Percentiles rank a stretch among this genome's conserved stretches.
Evolutionary conservation across 495 filamentous ascomycete species (phyloP).

Genomic region (Podospora fimiseda): DNA sequence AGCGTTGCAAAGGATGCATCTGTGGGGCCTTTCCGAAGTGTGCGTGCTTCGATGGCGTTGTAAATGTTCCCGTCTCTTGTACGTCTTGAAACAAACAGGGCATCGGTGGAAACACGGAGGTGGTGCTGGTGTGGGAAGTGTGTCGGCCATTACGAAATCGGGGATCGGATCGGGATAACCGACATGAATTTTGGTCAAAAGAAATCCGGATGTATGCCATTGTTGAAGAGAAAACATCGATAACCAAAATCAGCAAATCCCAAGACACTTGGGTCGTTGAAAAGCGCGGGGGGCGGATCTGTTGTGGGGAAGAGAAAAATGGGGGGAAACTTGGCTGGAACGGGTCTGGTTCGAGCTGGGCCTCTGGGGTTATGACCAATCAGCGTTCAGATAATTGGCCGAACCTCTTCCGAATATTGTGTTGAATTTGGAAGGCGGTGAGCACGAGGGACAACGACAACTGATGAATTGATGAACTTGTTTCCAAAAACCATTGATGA

Average conservation of each 20-base stretch:
- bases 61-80: conserved; percentile 29
- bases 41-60: conserved; percentile 26
- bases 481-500: no score
- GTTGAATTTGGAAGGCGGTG: background rate
- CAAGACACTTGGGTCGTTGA: background rate
- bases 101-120: conserved; percentile 24
- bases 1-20: conserved; percentile 24
- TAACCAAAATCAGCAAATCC: background rate
- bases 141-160: conserved; percentile 18
- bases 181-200: background rate
- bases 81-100: conserved; percentile 27
- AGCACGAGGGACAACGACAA: no score
- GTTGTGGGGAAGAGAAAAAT: background rate
- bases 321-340: background rate
- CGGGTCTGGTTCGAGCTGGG: background rate
- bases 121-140: no score
- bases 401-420: background rate
- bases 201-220: background rate
- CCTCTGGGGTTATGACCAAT: background rate
- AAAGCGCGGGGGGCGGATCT: background rate
- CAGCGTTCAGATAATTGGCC: background rate
- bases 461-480: no score
- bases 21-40: conserved; percentile 23
- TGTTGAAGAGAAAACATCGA: background rate
- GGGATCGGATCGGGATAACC: no score